Evolutionary conservation across 2,329 filamentous ascomycete species (phyloP), one percentile per base, ranked within the genome.

Genomic region (Aspergillus amoenus): DNA sequence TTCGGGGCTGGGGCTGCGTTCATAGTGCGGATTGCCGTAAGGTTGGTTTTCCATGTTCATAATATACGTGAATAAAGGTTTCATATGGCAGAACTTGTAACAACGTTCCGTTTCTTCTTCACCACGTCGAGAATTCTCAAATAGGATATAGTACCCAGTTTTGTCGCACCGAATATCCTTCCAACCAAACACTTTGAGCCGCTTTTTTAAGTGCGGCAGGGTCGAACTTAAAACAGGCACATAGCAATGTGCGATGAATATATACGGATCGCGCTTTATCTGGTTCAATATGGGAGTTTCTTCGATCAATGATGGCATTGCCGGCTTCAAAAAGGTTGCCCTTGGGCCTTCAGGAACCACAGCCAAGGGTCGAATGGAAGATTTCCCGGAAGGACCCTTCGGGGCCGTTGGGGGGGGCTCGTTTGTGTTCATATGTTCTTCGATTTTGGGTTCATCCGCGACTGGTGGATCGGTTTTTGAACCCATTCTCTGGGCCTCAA

Each of bases 91-190:
- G 51, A 87, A 84, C 53, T 85, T 82, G 72, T 86, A 93, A 70
- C 93, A 97, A 60, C 89, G 83, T 64, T 90, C 88, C 0, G 91
- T 88, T 74, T 97, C 92, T 55, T 87, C 81, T 66, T 92, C 88
- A 3, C 93, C 93, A 8, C 82, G 80, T 54, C 84, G 83, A 2
- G 86, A 90, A 66, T 93, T 88, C 50, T 90, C 85, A 68, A 99
- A 99, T n/a, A 92, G 81, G 52, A 97, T 86, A 71, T 91, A 97
- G 73, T 97, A 99, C 0, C 94, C 94, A 0, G 86, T 88, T 57
- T 85, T 85, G 71, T 99, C 94, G 58, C 90, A 86, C 34, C 91
- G 85, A 51, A 99, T 88, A 49, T 92, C 87, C 62, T 90, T 87
- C 76, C 93, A 91, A 58, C 85, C 81, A 71, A 90, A 96, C 50